Evolutionary conservation across 2,329 filamentous ascomycete genomes (phyloP).

Genomic region (Aschersonia sp.): DNA sequence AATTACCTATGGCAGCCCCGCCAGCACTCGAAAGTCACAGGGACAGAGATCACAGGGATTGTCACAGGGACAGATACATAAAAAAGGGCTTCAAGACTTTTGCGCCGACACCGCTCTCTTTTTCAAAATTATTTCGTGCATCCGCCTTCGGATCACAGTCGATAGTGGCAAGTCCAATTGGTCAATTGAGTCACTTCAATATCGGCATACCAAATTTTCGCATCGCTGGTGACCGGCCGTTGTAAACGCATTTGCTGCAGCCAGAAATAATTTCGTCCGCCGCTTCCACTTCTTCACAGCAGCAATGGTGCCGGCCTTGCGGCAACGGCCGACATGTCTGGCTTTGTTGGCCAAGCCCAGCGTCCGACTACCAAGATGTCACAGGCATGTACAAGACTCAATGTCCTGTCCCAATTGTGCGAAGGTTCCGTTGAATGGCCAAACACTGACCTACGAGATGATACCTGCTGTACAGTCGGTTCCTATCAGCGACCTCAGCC

Average conservation of each 20-base stretch:
- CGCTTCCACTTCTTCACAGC: background rate
- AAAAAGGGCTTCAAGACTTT: conserved; percentile 9
- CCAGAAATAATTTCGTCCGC: background rate
- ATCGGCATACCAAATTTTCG: too few relatives aligned
- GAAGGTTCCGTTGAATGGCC: too few relatives aligned
- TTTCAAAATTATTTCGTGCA: too few relatives aligned
- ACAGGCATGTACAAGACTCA: conserved; percentile 5
- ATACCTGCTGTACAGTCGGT: conserved; percentile 22
- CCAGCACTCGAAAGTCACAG: conserved; percentile 12
- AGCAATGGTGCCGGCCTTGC: conserved; percentile 9
- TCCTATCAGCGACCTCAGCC: conserved; percentile 34
- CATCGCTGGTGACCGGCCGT: background rate
- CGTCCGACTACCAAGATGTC: conserved; percentile 4
- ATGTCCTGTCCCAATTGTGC: too few relatives aligned
- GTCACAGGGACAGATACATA: conserved; percentile 17
- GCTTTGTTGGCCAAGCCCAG: conserved; percentile 6
- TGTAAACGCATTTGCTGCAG: background rate
- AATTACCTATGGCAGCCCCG: conserved; percentile 6
- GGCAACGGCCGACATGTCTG: conserved; percentile 5
- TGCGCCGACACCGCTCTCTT: conserved; percentile 14
- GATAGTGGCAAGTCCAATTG: too few relatives aligned
- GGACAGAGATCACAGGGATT: conserved; percentile 20
- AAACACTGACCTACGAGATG: background rate
- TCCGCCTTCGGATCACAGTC: too few relatives aligned
- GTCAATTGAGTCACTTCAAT: too few relatives aligned